Evolutionary conservation across 2,329 filamentous ascomycete genomes (phyloP), one percentile per base, ranked within the genome.

Genomic region (Malbranchea cinnamomea): DNA sequence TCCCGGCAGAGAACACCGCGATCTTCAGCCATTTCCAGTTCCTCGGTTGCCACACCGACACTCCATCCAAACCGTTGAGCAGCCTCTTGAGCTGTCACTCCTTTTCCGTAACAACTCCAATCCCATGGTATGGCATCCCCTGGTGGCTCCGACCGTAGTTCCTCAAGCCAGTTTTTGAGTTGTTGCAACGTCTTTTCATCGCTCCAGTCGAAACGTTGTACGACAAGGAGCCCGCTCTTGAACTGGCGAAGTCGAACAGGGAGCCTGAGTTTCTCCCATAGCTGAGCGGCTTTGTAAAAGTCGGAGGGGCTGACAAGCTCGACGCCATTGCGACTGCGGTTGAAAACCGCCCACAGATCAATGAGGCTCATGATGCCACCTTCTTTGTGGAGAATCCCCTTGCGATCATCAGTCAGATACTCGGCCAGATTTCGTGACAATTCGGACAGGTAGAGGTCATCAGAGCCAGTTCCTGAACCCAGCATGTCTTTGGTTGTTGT

Each of bases 1-100:
- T 98, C 89, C 27, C 89, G 75, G 51, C 87, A 95, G 12, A 98
- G 52, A 2, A 74, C 72, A 0, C 89, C 89, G 33, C 70, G 73
- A 51, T 95, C 87, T 53, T 98, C 89, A 0, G 85, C 85, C 87
- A 98, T 94, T 50, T 94, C 81, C 8, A 98, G 64, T 57, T 98
- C 89, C 52, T 95, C 89, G 36, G 78, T 80, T 1, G 89, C 89
- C 13, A 98, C 87, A 6, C 89, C 89, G 5, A 98, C 78, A 50
- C 89, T 95, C 89, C 89, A 98, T 4, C 85, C 82, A 54, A 98
- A 98, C 28, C 73, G 66, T 52, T 91, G 81, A 0, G 89, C 89
- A 0, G 74, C 72, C 47, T 95, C 85, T 48, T 89, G 81, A 2
- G 84, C 83, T 9, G 84, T 94, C 16, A 95, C 75, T 6, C 89